Conservation (phyloP, 352 stramenopile species). For the Plasmopara muralis region DNA sequence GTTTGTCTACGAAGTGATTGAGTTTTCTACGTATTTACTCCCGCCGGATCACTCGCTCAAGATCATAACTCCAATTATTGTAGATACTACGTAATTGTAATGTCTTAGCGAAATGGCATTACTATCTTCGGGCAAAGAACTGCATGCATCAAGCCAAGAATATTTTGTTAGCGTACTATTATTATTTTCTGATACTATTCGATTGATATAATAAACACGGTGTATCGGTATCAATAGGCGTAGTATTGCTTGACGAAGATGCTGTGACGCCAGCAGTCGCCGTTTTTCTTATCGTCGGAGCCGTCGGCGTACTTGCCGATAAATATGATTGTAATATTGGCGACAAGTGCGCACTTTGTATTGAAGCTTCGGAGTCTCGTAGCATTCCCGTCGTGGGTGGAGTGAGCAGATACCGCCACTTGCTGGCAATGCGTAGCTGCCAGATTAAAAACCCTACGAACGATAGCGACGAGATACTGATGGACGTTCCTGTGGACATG, state of each 20-base stretch:
- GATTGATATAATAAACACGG: constrained; percentile 2
- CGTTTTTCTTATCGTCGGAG: constrained; percentile 23
- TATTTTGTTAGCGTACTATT: constrained; percentile 1
- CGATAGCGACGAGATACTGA: constrained; percentile 42
- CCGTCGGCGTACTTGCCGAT: constrained; percentile 15
- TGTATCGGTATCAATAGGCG: constrained; percentile 5
- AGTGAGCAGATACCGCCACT: constrained; percentile 66
- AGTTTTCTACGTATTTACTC: constrained; percentile 82
- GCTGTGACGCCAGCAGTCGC: background rate
- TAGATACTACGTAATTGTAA: background rate
- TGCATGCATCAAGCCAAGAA: too few species aligned
- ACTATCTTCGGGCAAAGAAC: too few species aligned
- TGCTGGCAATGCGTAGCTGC: constrained; percentile 65
- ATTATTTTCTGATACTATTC: constrained; percentile 4
- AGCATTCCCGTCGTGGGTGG: constrained; percentile 24
- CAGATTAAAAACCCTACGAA: constrained; percentile 46
- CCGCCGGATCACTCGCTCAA: constrained; percentile 41
- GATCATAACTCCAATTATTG: background rate
- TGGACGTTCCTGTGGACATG: constrained; percentile 31
- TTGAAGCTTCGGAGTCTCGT: constrained; percentile 5
- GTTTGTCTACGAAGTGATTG: constrained; percentile 85
- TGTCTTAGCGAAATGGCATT: background rate
- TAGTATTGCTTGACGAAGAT: constrained; percentile 9
- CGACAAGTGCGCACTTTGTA: constrained; percentile 4
- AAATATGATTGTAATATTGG: constrained; percentile 17